These are phyloP conservation scores for Ascocoryne sarcoides DNA, from an alignment of 2,329 filamentous ascomycete genomes.

Conservation along the genomic window DNA sequence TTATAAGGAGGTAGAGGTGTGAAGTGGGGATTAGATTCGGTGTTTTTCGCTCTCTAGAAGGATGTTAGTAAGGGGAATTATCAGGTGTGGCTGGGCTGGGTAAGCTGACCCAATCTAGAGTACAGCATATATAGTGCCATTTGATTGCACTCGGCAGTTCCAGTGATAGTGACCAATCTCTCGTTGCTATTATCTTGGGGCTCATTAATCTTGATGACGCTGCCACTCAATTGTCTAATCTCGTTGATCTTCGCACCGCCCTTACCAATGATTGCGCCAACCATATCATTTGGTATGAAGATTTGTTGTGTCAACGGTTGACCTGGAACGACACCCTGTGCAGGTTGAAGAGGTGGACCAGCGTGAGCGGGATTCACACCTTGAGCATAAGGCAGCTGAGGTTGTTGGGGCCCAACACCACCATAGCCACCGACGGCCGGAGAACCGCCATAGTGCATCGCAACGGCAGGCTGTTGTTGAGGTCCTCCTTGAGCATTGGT, in stretches of 20 bases:
- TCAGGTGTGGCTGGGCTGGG: slow-evolving; percentile 1
- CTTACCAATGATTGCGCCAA: slow-evolving; percentile 97
- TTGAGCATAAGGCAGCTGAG: slow-evolving; percentile 54
- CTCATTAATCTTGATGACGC: slow-evolving; percentile 99
- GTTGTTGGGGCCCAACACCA: slow-evolving; percentile 70
- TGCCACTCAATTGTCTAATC: slow-evolving; percentile 91
- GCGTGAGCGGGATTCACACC: slow-evolving; percentile 53
- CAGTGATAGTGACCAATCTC: slow-evolving; percentile 91
- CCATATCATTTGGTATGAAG: slow-evolving; percentile 99
- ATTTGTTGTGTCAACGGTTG: slow-evolving; percentile 95
- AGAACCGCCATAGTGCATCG: slow-evolving; percentile 64
- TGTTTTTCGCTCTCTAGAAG: slow-evolving; percentile 66
- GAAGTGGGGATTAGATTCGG: slow-evolving; percentile 59
- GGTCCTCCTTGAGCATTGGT: slow-evolving; percentile 39
- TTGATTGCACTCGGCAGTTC: slow-evolving; percentile 96
- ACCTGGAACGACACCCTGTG: slow-evolving; percentile 66
- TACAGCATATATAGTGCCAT: slow-evolving; percentile 99
- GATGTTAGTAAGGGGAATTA: slow-evolving; percentile 8
- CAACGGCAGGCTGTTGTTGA: slow-evolving; percentile 50
- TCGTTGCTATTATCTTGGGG: slow-evolving; percentile 99
- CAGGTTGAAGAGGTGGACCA: slow-evolving; percentile 65
- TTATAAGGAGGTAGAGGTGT: too few species aligned
- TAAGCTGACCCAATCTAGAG: slow-evolving; percentile 73
- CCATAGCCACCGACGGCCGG: slow-evolving; percentile 64
- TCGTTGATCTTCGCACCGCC: slow-evolving; percentile 99